These are phyloP conservation scores for Pachysolen tannophilus DNA, from an alignment of 805 yeast species.

Conservation along the genomic window DNA sequence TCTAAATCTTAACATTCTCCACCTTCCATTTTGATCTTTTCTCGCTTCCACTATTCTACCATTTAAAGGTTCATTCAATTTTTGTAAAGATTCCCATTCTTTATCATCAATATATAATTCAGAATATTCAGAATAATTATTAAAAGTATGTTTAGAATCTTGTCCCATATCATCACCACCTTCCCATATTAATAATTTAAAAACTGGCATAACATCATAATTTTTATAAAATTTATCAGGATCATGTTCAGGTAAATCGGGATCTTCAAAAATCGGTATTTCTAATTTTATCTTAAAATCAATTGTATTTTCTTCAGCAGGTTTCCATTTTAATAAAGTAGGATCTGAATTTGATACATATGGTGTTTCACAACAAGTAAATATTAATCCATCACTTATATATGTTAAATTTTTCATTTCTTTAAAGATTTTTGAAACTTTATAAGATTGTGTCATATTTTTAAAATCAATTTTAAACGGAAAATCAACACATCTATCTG, in stretches of 20 bases:
- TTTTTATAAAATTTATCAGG: slow-evolving; percentile 67
- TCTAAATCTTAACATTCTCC: slow-evolving; percentile 85
- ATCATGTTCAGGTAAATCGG: slow-evolving; percentile 56
- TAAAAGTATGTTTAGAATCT: slow-evolving; percentile 20
- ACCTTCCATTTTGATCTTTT: slow-evolving; percentile 54
- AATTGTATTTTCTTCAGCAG: slow-evolving; percentile 89
- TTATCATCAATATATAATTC: slow-evolving; percentile 54
- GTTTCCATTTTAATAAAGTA: slow-evolving; percentile 90
- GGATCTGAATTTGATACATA: slow-evolving; percentile 86
- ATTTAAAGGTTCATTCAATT: slow-evolving; percentile 70
- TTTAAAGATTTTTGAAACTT: slow-evolving; percentile 65
- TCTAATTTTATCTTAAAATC: slow-evolving; percentile 71
- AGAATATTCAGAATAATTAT: slow-evolving; percentile 57
- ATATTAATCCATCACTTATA: slow-evolving; percentile 87
- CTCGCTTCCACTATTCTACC: slow-evolving; percentile 85
- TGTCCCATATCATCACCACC: slow-evolving; percentile 38
- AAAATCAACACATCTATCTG: slow-evolving; percentile 66
- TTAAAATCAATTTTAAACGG: slow-evolving; percentile 86
- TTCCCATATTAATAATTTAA: slow-evolving; percentile 69
- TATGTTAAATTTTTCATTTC: slow-evolving; percentile 71
- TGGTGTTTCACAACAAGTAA: slow-evolving; percentile 85
- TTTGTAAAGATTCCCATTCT: slow-evolving; percentile 76
- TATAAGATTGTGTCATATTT: slow-evolving; percentile 78
- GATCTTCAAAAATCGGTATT: slow-evolving; percentile 53
- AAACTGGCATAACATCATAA: slow-evolving; percentile 72